Conservation (phyloP, 306 rosid species). For the Sphenostylis stenocarpa region DNA sequence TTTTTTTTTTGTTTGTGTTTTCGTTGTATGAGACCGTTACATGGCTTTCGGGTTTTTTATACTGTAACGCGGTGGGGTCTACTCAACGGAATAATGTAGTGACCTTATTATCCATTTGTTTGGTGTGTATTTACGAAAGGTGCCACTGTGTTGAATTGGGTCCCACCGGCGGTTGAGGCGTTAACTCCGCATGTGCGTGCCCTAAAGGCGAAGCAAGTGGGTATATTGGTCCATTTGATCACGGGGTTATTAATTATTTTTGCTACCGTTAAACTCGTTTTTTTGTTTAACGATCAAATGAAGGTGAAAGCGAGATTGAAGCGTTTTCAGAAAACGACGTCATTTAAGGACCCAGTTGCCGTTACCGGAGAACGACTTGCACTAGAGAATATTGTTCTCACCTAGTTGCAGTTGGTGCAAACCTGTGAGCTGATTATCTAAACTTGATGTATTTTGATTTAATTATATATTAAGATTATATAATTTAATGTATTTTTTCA, state of each 20-base stretch:
- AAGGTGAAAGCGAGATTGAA: neutral
- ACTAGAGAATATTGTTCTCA: neutral
- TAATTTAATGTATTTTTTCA: neutral
- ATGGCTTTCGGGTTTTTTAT: conserved; percentile 21
- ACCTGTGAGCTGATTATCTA: neutral
- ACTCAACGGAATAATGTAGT: neutral
- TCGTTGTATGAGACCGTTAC: conserved; percentile 34
- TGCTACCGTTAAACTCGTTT: conserved; percentile 36
- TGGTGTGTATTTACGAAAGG: conserved; percentile 30
- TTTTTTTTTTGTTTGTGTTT: neutral
- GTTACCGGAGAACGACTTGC: neutral
- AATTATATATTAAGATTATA: neutral
- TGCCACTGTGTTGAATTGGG: conserved; percentile 48
- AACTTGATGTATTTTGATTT: conserved; percentile 12
- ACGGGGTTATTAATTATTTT: neutral
- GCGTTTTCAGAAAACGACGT: conserved; percentile 28
- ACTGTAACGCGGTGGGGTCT: neutral
- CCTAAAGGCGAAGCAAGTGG: conserved; percentile 16
- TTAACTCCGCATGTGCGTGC: conserved; percentile 49
- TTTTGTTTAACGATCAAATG: conserved; percentile 22
- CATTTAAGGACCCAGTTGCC: neutral
- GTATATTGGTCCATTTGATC: conserved; percentile 23
- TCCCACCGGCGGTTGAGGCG: conserved; percentile 59
- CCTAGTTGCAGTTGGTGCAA: conserved; percentile 5
- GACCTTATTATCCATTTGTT: conserved; percentile 27